These are phyloP conservation scores for Globisporangium viniferum DNA, from an alignment of 352 stramenopile genomes.

Conservation along the genomic window DNA sequence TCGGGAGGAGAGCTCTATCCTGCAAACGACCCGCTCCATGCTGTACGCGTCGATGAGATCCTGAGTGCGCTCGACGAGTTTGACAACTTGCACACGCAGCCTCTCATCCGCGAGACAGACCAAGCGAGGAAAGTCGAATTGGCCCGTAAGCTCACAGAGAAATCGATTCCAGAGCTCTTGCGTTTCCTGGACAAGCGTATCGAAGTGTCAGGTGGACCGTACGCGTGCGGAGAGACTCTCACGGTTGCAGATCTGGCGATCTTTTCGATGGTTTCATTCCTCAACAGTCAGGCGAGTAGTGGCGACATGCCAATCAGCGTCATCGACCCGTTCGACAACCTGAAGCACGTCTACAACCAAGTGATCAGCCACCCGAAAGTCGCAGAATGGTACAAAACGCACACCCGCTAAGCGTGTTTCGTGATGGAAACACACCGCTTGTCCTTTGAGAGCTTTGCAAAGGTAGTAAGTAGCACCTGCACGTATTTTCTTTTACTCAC, in stretches of 20 bases:
- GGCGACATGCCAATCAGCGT: conserved; percentile 25
- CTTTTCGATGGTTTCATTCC: conserved; percentile 36
- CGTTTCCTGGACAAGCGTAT: conserved; percentile 37
- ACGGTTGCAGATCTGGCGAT: conserved; percentile 54
- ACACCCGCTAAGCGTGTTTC: conserved; percentile 2
- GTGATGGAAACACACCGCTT: background rate
- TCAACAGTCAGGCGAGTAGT: conserved; percentile 26
- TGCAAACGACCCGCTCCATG: conserved; percentile 21
- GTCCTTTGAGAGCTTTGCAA: background rate
- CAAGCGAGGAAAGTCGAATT: conserved; percentile 23
- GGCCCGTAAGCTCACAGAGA: conserved; percentile 19
- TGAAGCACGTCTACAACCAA: conserved; percentile 29
- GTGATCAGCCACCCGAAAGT: conserved; percentile 43
- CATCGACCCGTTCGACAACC: conserved; percentile 26
- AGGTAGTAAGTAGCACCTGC: background rate
- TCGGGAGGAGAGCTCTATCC: conserved; percentile 32
- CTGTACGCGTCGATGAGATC: conserved; percentile 41
- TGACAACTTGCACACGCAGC: conserved; percentile 31
- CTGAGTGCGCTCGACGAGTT: conserved; percentile 40
- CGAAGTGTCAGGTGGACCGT: conserved; percentile 21
- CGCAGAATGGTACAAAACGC: conserved; percentile 35
- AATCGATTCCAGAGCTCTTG: conserved; percentile 41
- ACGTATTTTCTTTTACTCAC: background rate
- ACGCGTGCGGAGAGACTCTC: conserved; percentile 28
- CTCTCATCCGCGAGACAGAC: conserved; percentile 29